A percentile compares a stretch with the other conserved stretches of the same genome.
phyloP scores from a whole-genome alignment of 208 protist genomes.

The Leptomonas seymouri region DNA sequence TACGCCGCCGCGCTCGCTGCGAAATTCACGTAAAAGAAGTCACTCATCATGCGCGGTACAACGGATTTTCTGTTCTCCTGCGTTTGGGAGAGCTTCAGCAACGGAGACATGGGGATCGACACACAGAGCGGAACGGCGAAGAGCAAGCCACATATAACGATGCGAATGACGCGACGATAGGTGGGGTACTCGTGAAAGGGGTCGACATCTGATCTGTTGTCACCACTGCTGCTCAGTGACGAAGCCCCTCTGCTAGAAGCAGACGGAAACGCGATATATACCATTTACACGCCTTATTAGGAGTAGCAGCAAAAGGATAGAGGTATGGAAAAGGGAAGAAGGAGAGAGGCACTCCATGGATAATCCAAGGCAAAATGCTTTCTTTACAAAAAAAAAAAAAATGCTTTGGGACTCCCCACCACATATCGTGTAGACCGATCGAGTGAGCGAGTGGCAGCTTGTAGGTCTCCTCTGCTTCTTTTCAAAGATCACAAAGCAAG shows the following conservation, averaged over 20 bases:
- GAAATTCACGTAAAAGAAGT: conserved; percentile 80
- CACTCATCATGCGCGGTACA: conserved; percentile 71
- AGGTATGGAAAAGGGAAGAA: background rate
- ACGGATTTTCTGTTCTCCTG: conserved; percentile 65
- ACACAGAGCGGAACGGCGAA: conserved; percentile 58
- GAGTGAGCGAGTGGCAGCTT: too few relatives aligned
- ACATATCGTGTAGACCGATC: too few relatives aligned
- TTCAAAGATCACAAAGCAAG: too few relatives aligned
- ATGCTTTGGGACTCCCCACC: too few relatives aligned
- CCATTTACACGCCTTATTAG: conserved; percentile 1
- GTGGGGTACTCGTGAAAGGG: conserved; percentile 34
- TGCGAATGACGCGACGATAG: conserved; percentile 43
- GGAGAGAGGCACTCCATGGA: background rate
- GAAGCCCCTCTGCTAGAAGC: background rate
- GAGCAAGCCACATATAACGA: conserved; percentile 44
- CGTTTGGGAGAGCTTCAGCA: conserved; percentile 61
- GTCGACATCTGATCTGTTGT: background rate
- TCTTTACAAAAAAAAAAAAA: too few relatives aligned
- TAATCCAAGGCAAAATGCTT: too few relatives aligned
- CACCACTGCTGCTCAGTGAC: background rate
- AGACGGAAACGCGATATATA: conserved; percentile 24
- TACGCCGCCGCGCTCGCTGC: conserved; percentile 45
- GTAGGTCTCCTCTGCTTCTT: too few relatives aligned
- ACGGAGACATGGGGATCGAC: conserved; percentile 49
- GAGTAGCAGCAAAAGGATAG: background rate